A percentile compares a stretch with the other conserved stretches of the same genome.
Conservation (phyloP, 1,284 basidiomycete species). For the Malassezia arunalokei region DNA sequence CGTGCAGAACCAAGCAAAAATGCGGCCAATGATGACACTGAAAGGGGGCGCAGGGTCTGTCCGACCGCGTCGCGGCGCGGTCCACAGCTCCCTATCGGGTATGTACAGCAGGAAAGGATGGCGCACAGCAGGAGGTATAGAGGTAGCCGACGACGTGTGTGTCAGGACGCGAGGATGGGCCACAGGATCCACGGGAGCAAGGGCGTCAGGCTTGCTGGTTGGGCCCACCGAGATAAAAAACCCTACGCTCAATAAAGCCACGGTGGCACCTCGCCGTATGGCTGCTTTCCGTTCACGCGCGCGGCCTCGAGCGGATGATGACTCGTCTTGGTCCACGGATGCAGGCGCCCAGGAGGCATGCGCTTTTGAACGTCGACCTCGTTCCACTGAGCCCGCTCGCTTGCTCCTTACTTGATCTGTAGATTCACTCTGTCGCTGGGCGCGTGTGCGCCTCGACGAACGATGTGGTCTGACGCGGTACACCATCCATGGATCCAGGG, state of each 20-base stretch:
- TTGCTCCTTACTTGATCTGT: too few species aligned
- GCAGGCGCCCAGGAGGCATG: too few species aligned
- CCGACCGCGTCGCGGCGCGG: background rate
- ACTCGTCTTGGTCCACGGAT: too few species aligned
- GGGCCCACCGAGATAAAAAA: slow-evolving; percentile 1
- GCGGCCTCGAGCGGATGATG: too few species aligned
- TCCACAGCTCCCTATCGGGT: background rate
- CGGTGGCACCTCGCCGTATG: slow-evolving; percentile 12
- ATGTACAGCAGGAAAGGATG: slow-evolving; percentile 8
- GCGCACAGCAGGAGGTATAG: background rate
- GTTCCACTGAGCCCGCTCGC: too few species aligned
- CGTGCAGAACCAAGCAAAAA: slow-evolving; percentile 40
- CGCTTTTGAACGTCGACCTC: too few species aligned
- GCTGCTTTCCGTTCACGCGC: too few species aligned
- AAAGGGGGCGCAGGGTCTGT: background rate
- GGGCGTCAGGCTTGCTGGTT: too few species aligned
- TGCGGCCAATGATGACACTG: slow-evolving; percentile 24
- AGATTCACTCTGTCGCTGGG: too few species aligned
- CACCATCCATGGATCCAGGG: slow-evolving; percentile 1
- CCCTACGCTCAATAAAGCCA: slow-evolving; percentile 15
- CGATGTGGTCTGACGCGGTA: background rate
- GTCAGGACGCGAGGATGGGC: too few species aligned
- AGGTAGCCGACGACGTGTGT: background rate
- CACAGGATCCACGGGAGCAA: too few species aligned
- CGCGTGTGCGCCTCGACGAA: background rate